Evolutionary conservation across 306 rosid species (phyloP), one percentile per base, ranked within the genome.

Genomic region (Lagenaria siceraria): DNA sequence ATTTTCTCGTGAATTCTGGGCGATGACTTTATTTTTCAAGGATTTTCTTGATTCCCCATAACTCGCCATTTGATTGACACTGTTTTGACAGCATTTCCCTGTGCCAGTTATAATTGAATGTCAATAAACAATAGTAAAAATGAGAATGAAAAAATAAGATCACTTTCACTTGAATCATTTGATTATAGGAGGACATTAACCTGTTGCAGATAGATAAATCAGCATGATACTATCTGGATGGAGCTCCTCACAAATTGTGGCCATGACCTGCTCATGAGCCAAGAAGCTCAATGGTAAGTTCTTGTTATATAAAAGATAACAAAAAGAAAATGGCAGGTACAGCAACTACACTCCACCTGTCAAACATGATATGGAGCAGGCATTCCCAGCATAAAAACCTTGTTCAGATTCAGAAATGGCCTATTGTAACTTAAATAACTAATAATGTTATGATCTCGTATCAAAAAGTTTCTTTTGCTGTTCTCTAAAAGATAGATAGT

Each of bases 211-310:
- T 61, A 96, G 87, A 82, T 96, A 92, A 65, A 92, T 77, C 63
- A 96, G 93, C 84, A 90, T 88, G 29, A 96, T 78, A 80, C 98
- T 79, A 85, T 96, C 98, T 61, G 90, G 85, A 58, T 90, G 93
- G 48, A 96, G 97, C 83, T 96, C 98, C 89, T 96, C 98, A 62
- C 96, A 96, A 83, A 92, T 85, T 77, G 98, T 92, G 17, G 99
- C 99, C 96, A 96, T 79, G 83, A 92, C 93, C 99, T 96, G 88
- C 60, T 55, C 22, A 78, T 40, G 69, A 14, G 35, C 40, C 81
- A 78, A 38, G 55, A 65, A 22, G 51, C 6, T 53, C 40, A 60
- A 62, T 18, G 18, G n/a, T 29, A 61, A 43, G 21, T n/a, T 62
- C 24, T 2, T 43, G 54, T 15, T 13, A 21, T 17, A 11, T 21